These are phyloP conservation scores for Emergomyces pasteurianus DNA, from an alignment of 2,329 filamentous ascomycete species.

Conservation along the genomic window DNA sequence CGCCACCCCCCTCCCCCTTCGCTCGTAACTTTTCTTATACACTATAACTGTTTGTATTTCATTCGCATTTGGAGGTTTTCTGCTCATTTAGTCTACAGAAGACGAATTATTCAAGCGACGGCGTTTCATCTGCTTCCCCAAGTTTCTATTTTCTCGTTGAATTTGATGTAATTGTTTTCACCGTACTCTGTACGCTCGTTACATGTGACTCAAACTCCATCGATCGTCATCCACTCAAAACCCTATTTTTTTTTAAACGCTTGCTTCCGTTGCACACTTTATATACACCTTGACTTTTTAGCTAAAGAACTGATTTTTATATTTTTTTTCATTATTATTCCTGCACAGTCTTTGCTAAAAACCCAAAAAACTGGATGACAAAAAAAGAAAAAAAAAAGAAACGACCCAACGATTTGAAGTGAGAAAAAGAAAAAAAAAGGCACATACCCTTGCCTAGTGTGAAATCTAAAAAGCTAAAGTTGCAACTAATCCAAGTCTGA, in stretches of 20 bases:
- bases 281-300: neutral
- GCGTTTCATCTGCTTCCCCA: neutral
- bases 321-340: neutral
- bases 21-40: neutral
- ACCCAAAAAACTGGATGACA: neutral
- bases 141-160: neutral
- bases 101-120: neutral
- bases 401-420: neutral
- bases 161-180: conserved; percentile 1
- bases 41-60: neutral
- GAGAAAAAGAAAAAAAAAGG: neutral
- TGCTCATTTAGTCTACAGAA: neutral
- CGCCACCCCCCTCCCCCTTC: too few relatives aligned
- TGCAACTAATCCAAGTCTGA: neutral
- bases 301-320: too few relatives aligned
- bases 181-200: neutral
- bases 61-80: neutral
- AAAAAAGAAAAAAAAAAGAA: neutral
- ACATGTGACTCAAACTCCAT: too few relatives aligned
- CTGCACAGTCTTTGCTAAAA: neutral
- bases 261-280: too few relatives aligned
- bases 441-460: neutral
- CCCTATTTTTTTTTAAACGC: too few relatives aligned
- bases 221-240: too few relatives aligned
- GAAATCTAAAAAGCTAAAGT: neutral